Evolutionary conservation across 2,329 filamentous ascomycete species (phyloP), one percentile per base, ranked within the genome.

Genomic region (Penicillium italicum): DNA sequence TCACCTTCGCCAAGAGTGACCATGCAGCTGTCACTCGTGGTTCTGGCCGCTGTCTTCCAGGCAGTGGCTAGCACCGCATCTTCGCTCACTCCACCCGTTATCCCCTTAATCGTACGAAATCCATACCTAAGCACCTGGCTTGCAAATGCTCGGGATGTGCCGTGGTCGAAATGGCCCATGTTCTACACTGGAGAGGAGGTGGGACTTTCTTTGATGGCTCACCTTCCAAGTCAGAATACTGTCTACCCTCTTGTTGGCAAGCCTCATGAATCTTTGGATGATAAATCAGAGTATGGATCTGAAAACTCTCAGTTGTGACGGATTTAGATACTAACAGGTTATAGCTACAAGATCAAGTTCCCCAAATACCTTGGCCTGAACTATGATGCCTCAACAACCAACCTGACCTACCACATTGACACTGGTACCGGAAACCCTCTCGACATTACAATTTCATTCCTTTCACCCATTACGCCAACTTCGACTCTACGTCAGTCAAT

Each of bases 91-190:
- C 83, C 84, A 53, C 88, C 88, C 11, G 83, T 88, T 1, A 80
- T 89, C 37, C 89, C 90, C 18, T 74, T 94, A 47, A 87, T 88
- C 31, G 89, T 93, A 43, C 85, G 85, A 56, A 88, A 85, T 36
- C 90, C 90, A 1, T 94, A 93, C 66, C 76, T 94, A 5, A 91
- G 85, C 68, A 83, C 85, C n/a, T 91, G 88, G 87, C 77, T 89
- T 40, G 65, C 82, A 72, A 80, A 77, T 90, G 89, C 90, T 38
- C 82, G 91, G 62, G 82, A 87, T 53, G 80, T 81, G 43, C 91
- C 91, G 2, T 95, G 90, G 90, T 82, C 85, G 51, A 82, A 84
- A 74, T 96, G 91, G 91, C 91, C 91, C 24, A 93, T 93, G 72
- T 91, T 92, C 72, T 92, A 86, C 80, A 89, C 87, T 7, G 88